These are phyloP conservation scores for Suillus fuscotomentosus DNA, from an alignment of 768 basidiomycete species.

Conservation along the genomic window DNA sequence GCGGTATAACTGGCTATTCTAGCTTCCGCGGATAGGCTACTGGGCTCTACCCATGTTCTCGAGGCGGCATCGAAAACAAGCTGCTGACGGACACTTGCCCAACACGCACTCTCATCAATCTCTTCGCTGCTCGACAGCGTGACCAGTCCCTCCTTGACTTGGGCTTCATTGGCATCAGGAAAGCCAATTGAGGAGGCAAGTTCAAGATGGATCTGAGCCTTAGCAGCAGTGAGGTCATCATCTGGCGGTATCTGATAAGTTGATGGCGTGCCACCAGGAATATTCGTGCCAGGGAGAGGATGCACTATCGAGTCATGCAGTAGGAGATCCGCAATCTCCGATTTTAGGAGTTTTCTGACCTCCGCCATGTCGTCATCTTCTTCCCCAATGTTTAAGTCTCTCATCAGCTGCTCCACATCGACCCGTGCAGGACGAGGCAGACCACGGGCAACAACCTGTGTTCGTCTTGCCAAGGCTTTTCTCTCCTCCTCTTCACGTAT, in stretches of 20 bases:
- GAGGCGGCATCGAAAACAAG: constrained; percentile 60
- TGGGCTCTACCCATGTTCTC: constrained; percentile 66
- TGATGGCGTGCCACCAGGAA: constrained; percentile 70
- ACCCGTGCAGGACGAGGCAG: constrained; percentile 88
- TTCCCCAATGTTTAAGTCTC: constrained; percentile 55
- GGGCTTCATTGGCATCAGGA: constrained; percentile 77
- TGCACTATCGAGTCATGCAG: constrained; percentile 86
- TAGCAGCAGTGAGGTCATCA: constrained; percentile 68
- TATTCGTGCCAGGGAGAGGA: constrained; percentile 85
- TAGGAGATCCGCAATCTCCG: constrained; percentile 76
- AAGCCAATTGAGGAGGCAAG: constrained; percentile 81
- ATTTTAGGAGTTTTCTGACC: constrained; percentile 66
- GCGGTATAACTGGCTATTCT: constrained; percentile 63
- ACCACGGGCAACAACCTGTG: constrained; percentile 74
- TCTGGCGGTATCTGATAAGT: constrained; percentile 76
- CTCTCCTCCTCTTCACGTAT: constrained; percentile 74
- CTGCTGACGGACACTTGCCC: constrained; percentile 66
- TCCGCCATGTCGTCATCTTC: constrained; percentile 42
- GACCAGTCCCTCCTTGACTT: constrained; percentile 75
- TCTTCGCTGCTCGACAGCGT: constrained; percentile 62
- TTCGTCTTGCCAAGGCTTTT: constrained; percentile 75
- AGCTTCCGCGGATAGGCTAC: constrained; percentile 52
- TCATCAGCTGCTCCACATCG: constrained; percentile 62
- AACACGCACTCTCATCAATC: constrained; percentile 59
- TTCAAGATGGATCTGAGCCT: constrained; percentile 71